Evolutionary conservation across 345 rosid genomes (phyloP).

Genomic region (Eucalyptus urophylla): DNA sequence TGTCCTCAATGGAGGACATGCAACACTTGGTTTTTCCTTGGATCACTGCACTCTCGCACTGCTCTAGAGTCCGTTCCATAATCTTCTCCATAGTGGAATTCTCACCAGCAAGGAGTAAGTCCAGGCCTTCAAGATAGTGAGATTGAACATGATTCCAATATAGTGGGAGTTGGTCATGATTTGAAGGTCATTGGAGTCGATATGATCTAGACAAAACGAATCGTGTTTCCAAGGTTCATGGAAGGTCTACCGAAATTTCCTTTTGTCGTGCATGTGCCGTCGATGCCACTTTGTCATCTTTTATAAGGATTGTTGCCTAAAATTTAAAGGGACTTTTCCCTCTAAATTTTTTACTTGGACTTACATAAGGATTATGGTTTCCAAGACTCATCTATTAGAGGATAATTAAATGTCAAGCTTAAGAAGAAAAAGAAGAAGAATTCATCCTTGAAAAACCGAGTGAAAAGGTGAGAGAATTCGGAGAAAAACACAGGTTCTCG

Average conservation of each 20-base stretch:
- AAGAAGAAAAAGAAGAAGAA: neutral
- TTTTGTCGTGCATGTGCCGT: neutral
- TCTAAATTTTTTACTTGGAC: neutral
- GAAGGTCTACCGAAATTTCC: neutral
- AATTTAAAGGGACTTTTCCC: neutral
- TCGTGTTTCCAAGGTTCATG: neutral
- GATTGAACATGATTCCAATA: neutral
- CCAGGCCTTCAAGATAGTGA: neutral
- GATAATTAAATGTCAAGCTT: neutral
- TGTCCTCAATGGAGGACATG: conserved; percentile 24
- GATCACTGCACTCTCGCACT: neutral
- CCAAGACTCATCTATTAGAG: neutral
- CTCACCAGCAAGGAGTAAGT: neutral
- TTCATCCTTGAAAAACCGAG: neutral
- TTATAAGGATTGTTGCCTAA: neutral
- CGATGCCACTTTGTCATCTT: neutral
- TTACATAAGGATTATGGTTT: neutral
- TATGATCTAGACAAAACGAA: neutral
- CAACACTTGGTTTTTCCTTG: conserved; percentile 28
- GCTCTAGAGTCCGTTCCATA: neutral
- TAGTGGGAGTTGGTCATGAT: neutral
- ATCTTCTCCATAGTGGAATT: neutral
- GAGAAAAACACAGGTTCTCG: neutral
- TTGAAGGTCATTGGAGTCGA: neutral
- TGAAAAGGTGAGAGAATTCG: neutral